phyloP scores from a whole-genome alignment of 1,139 yeast genomes.

The Hansenula lynferdii region DNA sequence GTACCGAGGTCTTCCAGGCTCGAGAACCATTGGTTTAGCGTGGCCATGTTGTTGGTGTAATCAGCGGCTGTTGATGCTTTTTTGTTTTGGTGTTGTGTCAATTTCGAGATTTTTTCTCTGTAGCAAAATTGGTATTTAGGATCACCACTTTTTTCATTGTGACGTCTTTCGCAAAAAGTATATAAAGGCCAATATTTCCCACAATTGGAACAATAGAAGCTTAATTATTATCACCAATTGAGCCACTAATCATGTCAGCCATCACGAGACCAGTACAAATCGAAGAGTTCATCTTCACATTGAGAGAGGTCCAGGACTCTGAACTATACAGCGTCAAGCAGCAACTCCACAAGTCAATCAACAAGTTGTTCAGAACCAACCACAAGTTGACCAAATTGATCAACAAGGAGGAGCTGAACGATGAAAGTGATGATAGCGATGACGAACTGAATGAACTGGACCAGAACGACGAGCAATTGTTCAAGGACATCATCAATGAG shows the following conservation, averaged over 20 bases:
- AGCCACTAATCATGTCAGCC: slow-evolving; percentile 13
- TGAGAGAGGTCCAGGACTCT: slow-evolving; percentile 17
- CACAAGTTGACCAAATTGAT: slow-evolving; percentile 14
- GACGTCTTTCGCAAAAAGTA: too few relatives aligned
- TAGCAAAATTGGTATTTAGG: too few relatives aligned
- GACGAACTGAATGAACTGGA: slow-evolving; percentile 12
- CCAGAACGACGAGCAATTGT: slow-evolving; percentile 13
- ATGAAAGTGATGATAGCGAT: slow-evolving; percentile 8
- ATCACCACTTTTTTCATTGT: too few relatives aligned
- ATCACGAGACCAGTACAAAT: slow-evolving; percentile 21
- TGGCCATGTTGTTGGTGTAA: too few relatives aligned
- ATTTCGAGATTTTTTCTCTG: too few relatives aligned
- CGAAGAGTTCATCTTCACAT: slow-evolving; percentile 17
- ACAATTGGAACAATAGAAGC: too few relatives aligned
- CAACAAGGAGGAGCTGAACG: slow-evolving; percentile 10
- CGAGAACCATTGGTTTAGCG: slow-evolving; percentile 1
- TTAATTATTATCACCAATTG: neutral
- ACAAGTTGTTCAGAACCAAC: slow-evolving; percentile 16
- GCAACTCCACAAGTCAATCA: slow-evolving; percentile 11
- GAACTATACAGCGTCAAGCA: slow-evolving; percentile 13
- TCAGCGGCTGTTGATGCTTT: too few relatives aligned
- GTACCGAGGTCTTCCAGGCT: slow-evolving; percentile 19
- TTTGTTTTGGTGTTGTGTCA: neutral
- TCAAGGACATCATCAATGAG: slow-evolving; percentile 18
- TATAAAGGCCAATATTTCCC: too few relatives aligned